phyloP scores from a whole-genome alignment of 2,329 filamentous ascomycete species.

The Penicillium corylophilum region DNA sequence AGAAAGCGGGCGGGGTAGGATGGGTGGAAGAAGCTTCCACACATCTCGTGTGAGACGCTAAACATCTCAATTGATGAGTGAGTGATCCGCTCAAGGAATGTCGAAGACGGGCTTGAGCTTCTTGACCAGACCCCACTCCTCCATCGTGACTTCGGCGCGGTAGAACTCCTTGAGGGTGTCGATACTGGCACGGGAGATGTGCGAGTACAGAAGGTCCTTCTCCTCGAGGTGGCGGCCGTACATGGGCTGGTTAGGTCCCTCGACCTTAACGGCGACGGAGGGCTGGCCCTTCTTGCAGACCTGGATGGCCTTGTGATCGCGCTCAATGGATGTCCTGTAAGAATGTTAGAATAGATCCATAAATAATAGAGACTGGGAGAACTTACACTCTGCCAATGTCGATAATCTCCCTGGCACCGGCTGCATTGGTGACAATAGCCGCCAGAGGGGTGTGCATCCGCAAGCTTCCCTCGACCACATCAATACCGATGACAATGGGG shows the following conservation, averaged over 20 bases:
- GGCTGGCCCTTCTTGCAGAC: slow-evolving; percentile 95
- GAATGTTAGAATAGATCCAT: slow-evolving; percentile 12
- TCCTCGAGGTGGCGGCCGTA: slow-evolving; percentile 97
- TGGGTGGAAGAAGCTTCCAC: slow-evolving; percentile 3
- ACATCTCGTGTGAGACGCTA: background rate
- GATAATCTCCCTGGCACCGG: slow-evolving; percentile 79
- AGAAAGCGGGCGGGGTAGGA: slow-evolving; percentile 1
- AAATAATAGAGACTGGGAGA: background rate
- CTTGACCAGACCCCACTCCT: slow-evolving; percentile 92
- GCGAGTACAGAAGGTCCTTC: slow-evolving; percentile 80
- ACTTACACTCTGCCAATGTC: slow-evolving; percentile 89
- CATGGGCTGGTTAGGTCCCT: slow-evolving; percentile 85
- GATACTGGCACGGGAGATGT: slow-evolving; percentile 84
- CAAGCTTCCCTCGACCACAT: slow-evolving; percentile 87
- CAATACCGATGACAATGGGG: slow-evolving; percentile 92
- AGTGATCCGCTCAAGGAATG: slow-evolving; percentile 58
- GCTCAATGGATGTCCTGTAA: slow-evolving; percentile 84
- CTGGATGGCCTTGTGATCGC: slow-evolving; percentile 91
- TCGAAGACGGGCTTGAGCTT: slow-evolving; percentile 96
- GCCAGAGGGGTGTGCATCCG: slow-evolving; percentile 86
- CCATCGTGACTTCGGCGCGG: slow-evolving; percentile 78
- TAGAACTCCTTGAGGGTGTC: slow-evolving; percentile 97
- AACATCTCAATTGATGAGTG: slow-evolving; percentile 1
- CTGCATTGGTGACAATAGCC: slow-evolving; percentile 76
- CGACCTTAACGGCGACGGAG: slow-evolving; percentile 97